Conservation (phyloP, 164 flowering plant species). For the Sextonia rubra region DNA sequence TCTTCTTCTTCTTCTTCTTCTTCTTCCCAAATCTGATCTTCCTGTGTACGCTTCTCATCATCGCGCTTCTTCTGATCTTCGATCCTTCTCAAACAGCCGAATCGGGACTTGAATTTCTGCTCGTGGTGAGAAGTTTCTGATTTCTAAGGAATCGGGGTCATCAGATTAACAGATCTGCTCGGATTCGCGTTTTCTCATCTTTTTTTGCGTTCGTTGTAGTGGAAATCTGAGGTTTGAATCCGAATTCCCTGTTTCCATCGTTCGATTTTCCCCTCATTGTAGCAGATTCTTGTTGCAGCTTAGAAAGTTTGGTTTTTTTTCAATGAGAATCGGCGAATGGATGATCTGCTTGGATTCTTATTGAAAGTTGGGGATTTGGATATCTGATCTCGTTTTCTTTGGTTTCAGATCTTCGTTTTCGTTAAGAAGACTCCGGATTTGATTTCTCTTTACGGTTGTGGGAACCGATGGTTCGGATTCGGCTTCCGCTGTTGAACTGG, state of each 20-base stretch:
- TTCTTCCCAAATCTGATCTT: not conserved
- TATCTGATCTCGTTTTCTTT: not conserved
- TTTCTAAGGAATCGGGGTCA: not conserved
- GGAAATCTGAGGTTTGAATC: too few relatives aligned
- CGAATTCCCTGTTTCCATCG: too few relatives aligned
- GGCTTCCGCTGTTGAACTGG: not conserved
- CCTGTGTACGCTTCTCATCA: too few relatives aligned
- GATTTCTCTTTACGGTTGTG: not conserved
- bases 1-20: not conserved
- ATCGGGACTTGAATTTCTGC: not conserved
- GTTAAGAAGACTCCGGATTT: not conserved
- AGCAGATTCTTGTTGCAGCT: too few relatives aligned
- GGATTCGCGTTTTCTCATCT: conserved; percentile 1
- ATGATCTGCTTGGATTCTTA: not conserved
- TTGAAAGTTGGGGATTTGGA: too few relatives aligned
- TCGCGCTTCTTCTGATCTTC: not conserved
- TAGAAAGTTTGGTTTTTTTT: too few relatives aligned
- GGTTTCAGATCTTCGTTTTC: not conserved
- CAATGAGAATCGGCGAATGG: not conserved
- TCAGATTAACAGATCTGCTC: not conserved
- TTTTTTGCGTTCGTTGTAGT: not conserved
- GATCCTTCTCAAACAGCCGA: too few relatives aligned
- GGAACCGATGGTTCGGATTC: not conserved
- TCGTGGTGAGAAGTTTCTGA: not conserved
- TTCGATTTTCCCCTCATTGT: too few relatives aligned